Base-by-base conservation (phyloP, 108 stramenopile genomes). In the Nitzschia sp. region DNA sequence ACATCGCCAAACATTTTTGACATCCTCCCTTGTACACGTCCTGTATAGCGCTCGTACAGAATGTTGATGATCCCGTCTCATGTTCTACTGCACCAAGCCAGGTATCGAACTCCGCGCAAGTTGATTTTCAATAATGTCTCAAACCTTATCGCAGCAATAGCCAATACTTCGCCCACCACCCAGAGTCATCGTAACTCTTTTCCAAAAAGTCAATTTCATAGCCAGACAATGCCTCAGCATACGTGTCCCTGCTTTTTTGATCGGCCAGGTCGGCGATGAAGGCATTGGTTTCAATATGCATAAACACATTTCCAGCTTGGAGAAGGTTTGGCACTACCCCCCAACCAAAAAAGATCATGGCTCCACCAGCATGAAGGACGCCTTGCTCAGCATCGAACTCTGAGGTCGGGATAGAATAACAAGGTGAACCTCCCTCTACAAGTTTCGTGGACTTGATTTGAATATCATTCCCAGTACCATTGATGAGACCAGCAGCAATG, bases 81-180 rank as follows among this genome's bases (percentile, higher is more conserved):
- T n/a, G n/a, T n/a, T n/a, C n/a, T n/a, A n/a, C n/a, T n/a, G n/a
- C n/a, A n/a, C n/a, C n/a, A n/a, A 46, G 15, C 0, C 11, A 15
- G 15, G 11, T 14, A 15, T 46, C 0, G 11, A 46, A 46, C 44
- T 14, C 11, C 11, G 15, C 11, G 14, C 11, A 46, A 11, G 15
- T 8, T 51, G 20, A 8, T 20, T 2, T 51, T 19, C 19, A 6
- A 51, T 20, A 19, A 0, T 20, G 5, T 17, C n/a, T 51, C 19
- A 51, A n/a, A 20, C 6, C 46, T 44, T 46, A 62, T 21, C 61
- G 62, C 25, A 88, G 63, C 40, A 92, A 72, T 24, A 92, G 63
- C 91, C 91, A 92, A 64, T 84, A 92, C 71, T 92, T 92, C 7
- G 91, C 88, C 91, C 91, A 92, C 91, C 91, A 92, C 17, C 77